These are phyloP conservation scores for Coemansia aciculifera DNA, from an alignment of 192 early-diverging fungal genomes.

Conservation along the genomic window DNA sequence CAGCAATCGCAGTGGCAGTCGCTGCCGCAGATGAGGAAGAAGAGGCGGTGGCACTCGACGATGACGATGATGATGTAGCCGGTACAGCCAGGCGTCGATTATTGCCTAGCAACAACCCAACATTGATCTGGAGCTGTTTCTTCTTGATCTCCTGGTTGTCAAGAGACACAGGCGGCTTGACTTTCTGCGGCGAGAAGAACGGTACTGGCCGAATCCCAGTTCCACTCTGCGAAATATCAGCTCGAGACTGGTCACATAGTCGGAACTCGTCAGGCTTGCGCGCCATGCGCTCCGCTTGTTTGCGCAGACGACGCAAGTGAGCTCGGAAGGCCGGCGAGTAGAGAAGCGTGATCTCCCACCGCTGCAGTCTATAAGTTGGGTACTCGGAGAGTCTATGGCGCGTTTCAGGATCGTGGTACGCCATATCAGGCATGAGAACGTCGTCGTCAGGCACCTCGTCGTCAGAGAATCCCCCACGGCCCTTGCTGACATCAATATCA, in stretches of 20 bases:
- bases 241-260: slow-evolving; percentile 35
- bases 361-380: slow-evolving; percentile 48
- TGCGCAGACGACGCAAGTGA: slow-evolving; percentile 38
- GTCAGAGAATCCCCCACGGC: slow-evolving; percentile 19
- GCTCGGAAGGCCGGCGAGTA: slow-evolving; percentile 44
- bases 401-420: slow-evolving; percentile 48
- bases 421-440: slow-evolving; percentile 29
- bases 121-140: slow-evolving; percentile 51
- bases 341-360: slow-evolving; percentile 50
- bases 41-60: not conserved
- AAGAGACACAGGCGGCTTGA: slow-evolving; percentile 32
- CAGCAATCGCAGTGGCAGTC: not conserved
- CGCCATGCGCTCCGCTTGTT: slow-evolving; percentile 33
- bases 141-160: slow-evolving; percentile 51
- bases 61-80: slow-evolving; percentile 3
- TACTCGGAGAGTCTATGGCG: slow-evolving; percentile 37
- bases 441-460: slow-evolving; percentile 21
- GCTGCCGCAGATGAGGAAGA: not conserved
- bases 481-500: slow-evolving; percentile 6
- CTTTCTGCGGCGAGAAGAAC: slow-evolving; percentile 43
- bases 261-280: slow-evolving; percentile 36
- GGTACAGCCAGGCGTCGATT: slow-evolving; percentile 10
- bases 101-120: slow-evolving; percentile 41
- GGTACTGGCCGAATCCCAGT: slow-evolving; percentile 43
- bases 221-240: slow-evolving; percentile 7